These are phyloP conservation scores for Penicillium verhagenii DNA, from an alignment of 495 filamentous ascomycete genomes.

Conservation along the genomic window DNA sequence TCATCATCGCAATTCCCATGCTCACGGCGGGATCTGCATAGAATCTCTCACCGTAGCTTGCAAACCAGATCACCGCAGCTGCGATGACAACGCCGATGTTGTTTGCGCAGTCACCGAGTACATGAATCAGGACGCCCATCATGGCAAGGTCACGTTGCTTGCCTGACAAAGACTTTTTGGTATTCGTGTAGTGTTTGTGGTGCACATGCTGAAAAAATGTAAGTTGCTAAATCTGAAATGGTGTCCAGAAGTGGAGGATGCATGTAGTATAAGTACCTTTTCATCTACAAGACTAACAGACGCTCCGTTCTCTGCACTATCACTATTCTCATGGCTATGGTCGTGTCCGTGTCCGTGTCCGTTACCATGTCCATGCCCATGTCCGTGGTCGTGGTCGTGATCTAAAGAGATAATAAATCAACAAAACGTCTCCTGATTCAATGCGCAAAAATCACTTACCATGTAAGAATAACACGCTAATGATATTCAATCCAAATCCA, in stretches of 20 bases:
- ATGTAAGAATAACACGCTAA: slow-evolving; percentile 75
- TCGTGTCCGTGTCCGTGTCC: slow-evolving; percentile 22
- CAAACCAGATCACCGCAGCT: slow-evolving; percentile 42
- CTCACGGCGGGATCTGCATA: slow-evolving; percentile 49
- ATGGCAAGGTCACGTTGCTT: slow-evolving; percentile 37
- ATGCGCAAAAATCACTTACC: slow-evolving; percentile 34
- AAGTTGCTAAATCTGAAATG: not conserved
- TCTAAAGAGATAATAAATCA: not conserved
- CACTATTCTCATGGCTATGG: slow-evolving; percentile 8
- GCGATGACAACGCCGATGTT: slow-evolving; percentile 48
- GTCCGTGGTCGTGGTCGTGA: slow-evolving; percentile 11
- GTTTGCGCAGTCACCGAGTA: slow-evolving; percentile 45
- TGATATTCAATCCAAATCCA: slow-evolving; percentile 75
- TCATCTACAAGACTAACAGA: slow-evolving; percentile 1
- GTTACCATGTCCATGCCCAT: no score
- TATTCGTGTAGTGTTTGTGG: slow-evolving; percentile 6
- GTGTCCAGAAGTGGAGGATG: not conserved
- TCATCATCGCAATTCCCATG: slow-evolving; percentile 46
- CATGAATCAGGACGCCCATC: slow-evolving; percentile 48
- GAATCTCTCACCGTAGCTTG: slow-evolving; percentile 32
- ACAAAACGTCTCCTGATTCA: not conserved
- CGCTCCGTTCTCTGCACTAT: not conserved
- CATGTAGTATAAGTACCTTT: not conserved
- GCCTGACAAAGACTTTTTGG: not conserved
- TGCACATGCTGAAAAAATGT: slow-evolving; percentile 5